Evolutionary conservation across 2,329 filamentous ascomycete species (phyloP), one percentile per base, ranked within the genome.

Genomic region (Fusarium compactum): DNA sequence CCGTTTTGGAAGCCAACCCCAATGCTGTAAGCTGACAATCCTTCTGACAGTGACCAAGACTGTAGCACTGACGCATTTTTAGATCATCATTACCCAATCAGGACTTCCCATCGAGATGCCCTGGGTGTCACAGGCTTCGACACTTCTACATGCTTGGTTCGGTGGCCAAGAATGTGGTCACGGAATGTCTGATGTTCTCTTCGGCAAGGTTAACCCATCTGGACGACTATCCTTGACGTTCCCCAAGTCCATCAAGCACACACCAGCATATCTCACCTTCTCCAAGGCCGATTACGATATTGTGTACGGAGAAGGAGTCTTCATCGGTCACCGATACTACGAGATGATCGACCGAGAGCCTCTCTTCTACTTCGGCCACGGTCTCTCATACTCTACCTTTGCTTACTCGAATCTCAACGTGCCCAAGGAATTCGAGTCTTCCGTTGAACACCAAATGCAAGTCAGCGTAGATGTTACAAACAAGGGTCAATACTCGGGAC

Each of bases 261-360:
- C 91, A 68, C 91, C 91, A 1, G 87, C 90, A 0, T 92, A 89
- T 77, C 81, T 91, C 62, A 93, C 91, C 79, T 93, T 87, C 74
- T 80, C 83, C 24, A 85, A 85, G 5, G 91, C 93, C 72, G 86
- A 89, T 45, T 86, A 90, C 41, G 84, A 89, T 50, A 89, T 89
- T 1, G 79, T 91, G 0, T 94, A 93, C 71, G 90, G 90, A 20
- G 91, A 94, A 77, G 91, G 91, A 54, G 84, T 94, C 38, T 93
- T 91, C 75, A 85, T 94, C 16, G 91, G 91, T 0, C 93, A 94
- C 78, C 83, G 90, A 20, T 92, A 87, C 79, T 93, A 92, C 74
- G 91, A 93, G 41, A 56, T 67, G 69, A 45, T 71, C 27, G 58
- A 72, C 11, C 51, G 82, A 85, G 51, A 72, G 2, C 85, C 88